Percentiles rank a stretch among this genome's conserved stretches.
phyloP scores from a whole-genome alignment of 1,284 basidiomycete species.

The Malassezia furfur region DNA sequence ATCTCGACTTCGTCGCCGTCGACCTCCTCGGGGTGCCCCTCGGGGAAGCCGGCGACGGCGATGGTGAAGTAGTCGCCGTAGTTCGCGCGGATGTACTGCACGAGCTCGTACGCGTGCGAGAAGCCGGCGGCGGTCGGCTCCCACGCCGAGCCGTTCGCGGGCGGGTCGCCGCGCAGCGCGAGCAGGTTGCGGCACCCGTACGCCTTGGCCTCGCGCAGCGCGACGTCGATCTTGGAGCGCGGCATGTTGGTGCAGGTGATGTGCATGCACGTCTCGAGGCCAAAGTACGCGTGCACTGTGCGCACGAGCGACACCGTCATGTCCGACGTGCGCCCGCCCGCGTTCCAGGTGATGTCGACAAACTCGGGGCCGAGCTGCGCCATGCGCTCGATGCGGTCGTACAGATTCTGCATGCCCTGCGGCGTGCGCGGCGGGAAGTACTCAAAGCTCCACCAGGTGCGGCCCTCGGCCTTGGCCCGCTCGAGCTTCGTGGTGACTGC shows the following conservation, averaged over 20 bases:
- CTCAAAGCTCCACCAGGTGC: conserved; percentile 61
- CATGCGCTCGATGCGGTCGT: conserved; percentile 96
- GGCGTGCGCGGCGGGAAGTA: conserved; percentile 92
- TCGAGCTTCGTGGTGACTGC: conserved; percentile 45
- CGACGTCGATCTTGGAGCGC: conserved; percentile 80
- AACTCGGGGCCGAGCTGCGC: conserved; percentile 88
- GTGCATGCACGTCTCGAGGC: conserved; percentile 48
- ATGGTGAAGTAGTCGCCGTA: conserved; percentile 47
- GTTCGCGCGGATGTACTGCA: conserved; percentile 41
- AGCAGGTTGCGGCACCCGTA: conserved; percentile 90
- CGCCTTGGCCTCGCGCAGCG: conserved; percentile 79
- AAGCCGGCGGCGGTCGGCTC: conserved; percentile 42
- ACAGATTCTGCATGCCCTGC: conserved; percentile 56
- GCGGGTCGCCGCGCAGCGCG: conserved; percentile 65
- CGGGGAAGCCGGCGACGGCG: conserved; percentile 51
- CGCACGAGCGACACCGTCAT: conserved; percentile 68
- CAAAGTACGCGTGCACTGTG: conserved; percentile 54
- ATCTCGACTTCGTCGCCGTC: conserved; percentile 58
- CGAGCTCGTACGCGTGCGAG: conserved; percentile 40
- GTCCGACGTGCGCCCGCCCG: conserved; percentile 70
- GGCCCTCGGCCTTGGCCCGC: conserved; percentile 41
- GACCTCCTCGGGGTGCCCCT: conserved; percentile 56
- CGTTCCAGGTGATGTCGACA: conserved; percentile 98
- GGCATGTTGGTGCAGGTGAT: conserved; percentile 58
- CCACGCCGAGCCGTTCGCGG: conserved; percentile 52